Evolutionary conservation across 1,284 basidiomycete species (phyloP), one percentile per base, ranked within the genome.

Genomic region (Ganoderma boninense): DNA sequence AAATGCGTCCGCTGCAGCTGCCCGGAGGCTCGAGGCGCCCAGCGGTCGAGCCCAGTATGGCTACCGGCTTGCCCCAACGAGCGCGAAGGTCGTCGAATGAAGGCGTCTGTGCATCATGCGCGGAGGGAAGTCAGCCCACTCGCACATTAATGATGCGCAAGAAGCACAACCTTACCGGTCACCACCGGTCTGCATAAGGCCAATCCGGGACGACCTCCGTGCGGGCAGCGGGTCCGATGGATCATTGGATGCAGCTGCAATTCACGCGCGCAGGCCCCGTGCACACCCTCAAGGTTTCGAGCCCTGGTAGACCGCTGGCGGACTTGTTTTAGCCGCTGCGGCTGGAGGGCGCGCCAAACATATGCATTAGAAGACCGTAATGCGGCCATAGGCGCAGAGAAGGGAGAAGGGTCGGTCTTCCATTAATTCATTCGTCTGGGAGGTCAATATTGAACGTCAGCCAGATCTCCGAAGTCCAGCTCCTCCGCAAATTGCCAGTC

Each of bases 161-260:
- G 54, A 57, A 57, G 29, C 54, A 57, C 32, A 35, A 32, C 54
- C 18, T 57, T 57, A 57, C 54, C 54, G 29, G 16, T 29, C 54
- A 26, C 23, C 29, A 18, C 29, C 29, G 18, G 16, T 35, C 54
- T n/a, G 20, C n/a, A 23, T 57, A 18, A 20, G 26, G 32, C 18
- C 46, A 23, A n/a, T 16, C 26, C 54, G 54, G 54, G 16, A 57
- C 49, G 23, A 52, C 49, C 49, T 52, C 49, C 49, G 49, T 52
- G 54, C 54, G 29, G 54, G 29, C 54, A 7, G 29, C 54, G 54
- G 29, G 23, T 13, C 49, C 49, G 49, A 14, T 32, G 11, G n/a
- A 6, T 18, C 29, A 32, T 32, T 32, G 29, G 29, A 32, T 56
- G 29, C 16, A 18, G 7, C 46, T 23, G 23, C 8, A 49, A 11